Conservation (phyloP, 192 early-diverging fungal genomes). For the Coemansia sp. region DNA sequence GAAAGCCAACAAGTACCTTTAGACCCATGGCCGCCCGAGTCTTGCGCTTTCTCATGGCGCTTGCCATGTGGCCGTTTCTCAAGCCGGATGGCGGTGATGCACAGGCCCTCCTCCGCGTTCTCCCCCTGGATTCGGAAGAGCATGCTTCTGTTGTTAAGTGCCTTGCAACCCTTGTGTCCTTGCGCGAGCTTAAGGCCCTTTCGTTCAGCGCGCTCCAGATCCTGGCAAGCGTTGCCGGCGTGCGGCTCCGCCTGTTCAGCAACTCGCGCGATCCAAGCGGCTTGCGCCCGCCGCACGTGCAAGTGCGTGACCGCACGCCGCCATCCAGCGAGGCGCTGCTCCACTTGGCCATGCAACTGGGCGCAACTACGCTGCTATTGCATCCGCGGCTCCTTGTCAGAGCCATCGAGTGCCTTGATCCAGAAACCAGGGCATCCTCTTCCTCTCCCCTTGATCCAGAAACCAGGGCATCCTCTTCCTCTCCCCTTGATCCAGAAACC, state of each 20-base stretch:
- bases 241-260: slow-evolving; percentile 16
- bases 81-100: background rate
- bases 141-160: background rate
- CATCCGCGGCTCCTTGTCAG: slow-evolving; percentile 19
- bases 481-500: no score
- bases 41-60: slow-evolving; percentile 15
- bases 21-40: slow-evolving; percentile 6
- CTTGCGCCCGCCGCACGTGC: slow-evolving; percentile 29
- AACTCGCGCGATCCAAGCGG: slow-evolving; percentile 4
- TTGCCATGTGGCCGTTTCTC: slow-evolving; percentile 13
- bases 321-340: slow-evolving; percentile 35
- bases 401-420: background rate
- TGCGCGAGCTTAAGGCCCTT: background rate
- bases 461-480: no score
- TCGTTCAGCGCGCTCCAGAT: slow-evolving; percentile 24
- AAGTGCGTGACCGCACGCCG: slow-evolving; percentile 34
- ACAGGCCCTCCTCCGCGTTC: background rate
- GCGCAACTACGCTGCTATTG: slow-evolving; percentile 21
- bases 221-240: slow-evolving; percentile 28
- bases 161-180: background rate
- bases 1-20: slow-evolving; percentile 8
- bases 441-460: no score
- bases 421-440: background rate
- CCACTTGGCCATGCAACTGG: slow-evolving; percentile 27
- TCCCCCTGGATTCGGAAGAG: no score